Evolutionary conservation across 495 filamentous ascomycete genomes (phyloP).

Genomic region (Xylaria acuta): DNA sequence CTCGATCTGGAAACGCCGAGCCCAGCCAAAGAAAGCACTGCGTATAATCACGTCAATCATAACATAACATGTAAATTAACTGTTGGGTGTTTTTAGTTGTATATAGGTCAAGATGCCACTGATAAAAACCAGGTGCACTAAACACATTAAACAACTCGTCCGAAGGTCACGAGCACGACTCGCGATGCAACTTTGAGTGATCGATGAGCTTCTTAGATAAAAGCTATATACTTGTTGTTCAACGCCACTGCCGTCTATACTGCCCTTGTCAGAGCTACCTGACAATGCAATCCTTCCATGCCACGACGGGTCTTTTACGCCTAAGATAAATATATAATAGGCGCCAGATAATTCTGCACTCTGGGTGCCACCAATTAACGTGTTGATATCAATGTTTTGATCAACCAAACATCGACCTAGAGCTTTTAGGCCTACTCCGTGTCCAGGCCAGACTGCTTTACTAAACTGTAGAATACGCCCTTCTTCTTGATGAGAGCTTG

Average conservation of each 20-base stretch:
- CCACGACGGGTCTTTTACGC: neutral
- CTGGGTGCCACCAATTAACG: neutral
- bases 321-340: neutral
- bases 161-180: neutral
- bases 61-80: neutral
- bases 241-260: neutral
- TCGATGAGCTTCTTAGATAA: neutral
- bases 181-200: neutral
- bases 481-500: conserved; percentile 49
- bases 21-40: neutral
- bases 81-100: neutral
- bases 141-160: neutral
- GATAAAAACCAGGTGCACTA: neutral
- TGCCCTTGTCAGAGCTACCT: neutral
- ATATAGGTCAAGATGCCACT: neutral
- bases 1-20: neutral
- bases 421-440: conserved; percentile 31
- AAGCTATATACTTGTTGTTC: neutral
- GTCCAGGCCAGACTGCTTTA: conserved; percentile 56
- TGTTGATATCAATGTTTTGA: neutral
- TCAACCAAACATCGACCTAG: neutral
- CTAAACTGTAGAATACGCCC: conserved; percentile 53
- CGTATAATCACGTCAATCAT: neutral
- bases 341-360: neutral
- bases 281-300: neutral